phyloP scores from a whole-genome alignment of 768 basidiomycete genomes.

The Butyriboletus loyo region DNA sequence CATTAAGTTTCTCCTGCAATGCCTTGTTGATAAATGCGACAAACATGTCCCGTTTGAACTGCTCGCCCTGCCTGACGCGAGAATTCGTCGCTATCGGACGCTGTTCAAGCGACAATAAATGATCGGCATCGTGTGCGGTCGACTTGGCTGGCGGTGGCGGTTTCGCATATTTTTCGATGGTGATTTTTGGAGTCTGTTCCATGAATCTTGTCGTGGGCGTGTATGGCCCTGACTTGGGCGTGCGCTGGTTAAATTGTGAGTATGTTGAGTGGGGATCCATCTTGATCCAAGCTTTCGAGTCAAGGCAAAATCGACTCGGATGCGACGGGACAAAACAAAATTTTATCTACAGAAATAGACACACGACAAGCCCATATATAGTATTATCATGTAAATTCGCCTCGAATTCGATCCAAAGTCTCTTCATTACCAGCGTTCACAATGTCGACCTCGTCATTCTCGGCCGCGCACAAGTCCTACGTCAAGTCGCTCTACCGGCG shows the following conservation, averaged over 20 bases:
- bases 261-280: conserved; percentile 80
- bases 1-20: conserved; percentile 67
- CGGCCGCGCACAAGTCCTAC: conserved; percentile 72
- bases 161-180: conserved; percentile 45
- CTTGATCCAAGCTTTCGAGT: not conserved
- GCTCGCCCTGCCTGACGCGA: conserved; percentile 72
- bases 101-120: conserved; percentile 17
- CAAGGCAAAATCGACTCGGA: not conserved
- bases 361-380: conserved; percentile 9
- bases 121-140: conserved; percentile 9
- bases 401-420: not conserved
- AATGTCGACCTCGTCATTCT: conserved; percentile 64
- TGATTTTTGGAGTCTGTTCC: conserved; percentile 39
- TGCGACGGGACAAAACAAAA: not conserved
- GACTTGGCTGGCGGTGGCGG: conserved; percentile 31
- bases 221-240: conserved; percentile 64
- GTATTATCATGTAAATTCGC: conserved; percentile 15
- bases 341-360: not conserved
- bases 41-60: conserved; percentile 78
- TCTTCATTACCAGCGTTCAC: conserved; percentile 9
- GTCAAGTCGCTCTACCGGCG: conserved; percentile 93
- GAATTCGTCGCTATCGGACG: conserved; percentile 79
- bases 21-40: conserved; percentile 81
- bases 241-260: conserved; percentile 73
- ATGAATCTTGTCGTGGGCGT: conserved; percentile 44